These are phyloP conservation scores for Neophaeococcomyces aloes DNA, from an alignment of 2,329 filamentous ascomycete species.

Conservation along the genomic window DNA sequence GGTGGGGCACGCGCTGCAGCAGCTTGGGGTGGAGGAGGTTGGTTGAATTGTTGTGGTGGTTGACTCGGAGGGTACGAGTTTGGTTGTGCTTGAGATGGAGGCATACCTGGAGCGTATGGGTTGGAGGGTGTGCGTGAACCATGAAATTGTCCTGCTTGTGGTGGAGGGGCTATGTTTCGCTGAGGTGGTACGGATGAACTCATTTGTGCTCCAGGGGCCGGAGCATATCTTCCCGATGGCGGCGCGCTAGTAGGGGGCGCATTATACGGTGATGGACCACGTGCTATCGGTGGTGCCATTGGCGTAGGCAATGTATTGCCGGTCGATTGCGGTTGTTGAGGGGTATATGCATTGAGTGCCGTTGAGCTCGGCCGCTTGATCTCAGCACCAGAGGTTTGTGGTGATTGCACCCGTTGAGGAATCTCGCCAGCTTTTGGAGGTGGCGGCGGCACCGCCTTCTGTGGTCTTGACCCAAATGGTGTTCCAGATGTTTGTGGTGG, in stretches of 20 bases:
- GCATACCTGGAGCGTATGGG: constrained; percentile 28
- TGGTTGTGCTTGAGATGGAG: constrained; percentile 28
- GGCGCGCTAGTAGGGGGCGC: constrained; percentile 55
- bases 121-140: constrained; percentile 32
- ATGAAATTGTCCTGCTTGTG: constrained; percentile 26
- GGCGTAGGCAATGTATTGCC: constrained; percentile 28
- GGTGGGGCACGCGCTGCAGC: constrained; percentile 31
- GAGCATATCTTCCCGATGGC: constrained; percentile 70
- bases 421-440: constrained; percentile 70
- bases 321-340: constrained; percentile 23
- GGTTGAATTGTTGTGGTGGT: constrained; percentile 16
- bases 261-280: constrained; percentile 78
- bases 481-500: constrained; percentile 46
- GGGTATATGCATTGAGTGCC: constrained; percentile 54
- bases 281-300: constrained; percentile 51
- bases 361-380: constrained; percentile 42
- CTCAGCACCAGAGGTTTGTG: constrained; percentile 36
- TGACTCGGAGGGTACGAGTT: constrained; percentile 37
- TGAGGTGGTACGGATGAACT: constrained; percentile 31
- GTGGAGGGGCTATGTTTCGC: constrained; percentile 41
- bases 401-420: constrained; percentile 60
- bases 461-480: constrained; percentile 48
- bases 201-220: constrained; percentile 49
- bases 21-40: constrained; percentile 25
- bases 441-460: constrained; percentile 62